Evolutionary conservation across 2,329 filamentous ascomycete genomes (phyloP), one percentile per base, ranked within the genome.

Genomic region (Parascedosporium putredinis): DNA sequence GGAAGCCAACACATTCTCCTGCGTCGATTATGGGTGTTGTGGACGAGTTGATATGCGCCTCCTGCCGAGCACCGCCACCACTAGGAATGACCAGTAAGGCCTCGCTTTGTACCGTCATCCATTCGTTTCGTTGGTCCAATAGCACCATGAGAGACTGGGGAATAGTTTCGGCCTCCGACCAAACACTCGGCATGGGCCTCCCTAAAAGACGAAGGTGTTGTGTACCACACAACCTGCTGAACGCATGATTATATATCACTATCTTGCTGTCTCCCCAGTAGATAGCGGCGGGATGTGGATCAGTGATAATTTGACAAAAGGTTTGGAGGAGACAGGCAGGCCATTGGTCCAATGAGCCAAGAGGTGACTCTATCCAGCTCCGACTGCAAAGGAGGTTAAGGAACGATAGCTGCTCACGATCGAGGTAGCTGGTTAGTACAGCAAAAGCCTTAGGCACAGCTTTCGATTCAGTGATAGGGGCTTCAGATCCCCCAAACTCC

Each of bases 241-340:
- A 84, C 1, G 80, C 76, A 59, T 84, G 80, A 54, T 85, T 85
- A 63, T 85, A 85, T 3, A 85, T 76, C 6, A 79, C 78, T 20
- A 80, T 72, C 44, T 79, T 69, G 29, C 83, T 72, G 2, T 73
- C 67, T 1, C 80, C 80, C 80, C 80, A 84, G 56, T 83, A 84
- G 64, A 81, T 78, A 8, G 76, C 77, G 22, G 75, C 72, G 4
- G 76, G 74, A 16, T 66, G 62, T 4, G 67, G 67, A 55, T 73
- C 70, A 16, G 67, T 65, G 42, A 73, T 62, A 12, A 70, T 62
- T 51, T 73, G 65, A 34, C 67, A 65, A 48, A 69, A 68, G 4
- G 64, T 63, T 50, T 74, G 68, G 29, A 72, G 70, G 20, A 78
- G 66, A 20, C 69, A 63, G 4, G 62, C 47, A n/a, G 69, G 64